Percentiles rank a stretch among this genome's conserved stretches.
These are phyloP conservation scores for Croton setiger DNA, from an alignment of 441 rosid species.

Conservation along the genomic window DNA sequence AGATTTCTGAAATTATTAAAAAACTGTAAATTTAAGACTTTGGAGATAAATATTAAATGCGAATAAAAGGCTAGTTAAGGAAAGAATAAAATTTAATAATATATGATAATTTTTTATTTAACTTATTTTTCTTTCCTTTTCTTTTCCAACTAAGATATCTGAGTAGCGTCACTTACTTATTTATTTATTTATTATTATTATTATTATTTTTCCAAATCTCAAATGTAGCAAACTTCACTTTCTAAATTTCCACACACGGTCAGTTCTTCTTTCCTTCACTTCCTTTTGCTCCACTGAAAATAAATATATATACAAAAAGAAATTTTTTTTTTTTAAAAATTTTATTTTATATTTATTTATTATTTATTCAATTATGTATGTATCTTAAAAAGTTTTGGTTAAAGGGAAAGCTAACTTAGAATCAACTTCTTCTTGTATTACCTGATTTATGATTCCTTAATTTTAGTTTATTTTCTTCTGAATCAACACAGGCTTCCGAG, in stretches of 20 bases:
- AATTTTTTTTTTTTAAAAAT: neutral
- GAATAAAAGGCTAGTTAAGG: no score
- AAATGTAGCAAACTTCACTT: neutral
- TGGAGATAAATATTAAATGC: no score
- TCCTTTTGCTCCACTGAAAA: slow-evolving; percentile 32
- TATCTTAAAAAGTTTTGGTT: neutral
- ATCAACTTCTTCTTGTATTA: neutral
- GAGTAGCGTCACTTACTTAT: no score
- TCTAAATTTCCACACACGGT: slow-evolving; percentile 4
- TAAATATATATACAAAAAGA: neutral
- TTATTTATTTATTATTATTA: neutral
- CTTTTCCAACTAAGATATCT: no score
- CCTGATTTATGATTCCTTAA: neutral
- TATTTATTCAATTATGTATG: neutral
- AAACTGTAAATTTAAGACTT: no score
- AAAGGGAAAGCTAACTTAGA: neutral
- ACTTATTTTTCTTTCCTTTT: no score
- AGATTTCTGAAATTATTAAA: no score
- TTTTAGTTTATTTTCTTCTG: neutral
- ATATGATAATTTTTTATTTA: no score
- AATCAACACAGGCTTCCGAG: neutral
- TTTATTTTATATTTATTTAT: no score
- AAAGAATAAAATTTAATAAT: no score
- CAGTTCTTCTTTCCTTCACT: slow-evolving; percentile 5
- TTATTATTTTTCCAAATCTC: neutral